Evolutionary conservation across 2,329 filamentous ascomycete species (phyloP).

Genomic region (Penicillium sp.): DNA sequence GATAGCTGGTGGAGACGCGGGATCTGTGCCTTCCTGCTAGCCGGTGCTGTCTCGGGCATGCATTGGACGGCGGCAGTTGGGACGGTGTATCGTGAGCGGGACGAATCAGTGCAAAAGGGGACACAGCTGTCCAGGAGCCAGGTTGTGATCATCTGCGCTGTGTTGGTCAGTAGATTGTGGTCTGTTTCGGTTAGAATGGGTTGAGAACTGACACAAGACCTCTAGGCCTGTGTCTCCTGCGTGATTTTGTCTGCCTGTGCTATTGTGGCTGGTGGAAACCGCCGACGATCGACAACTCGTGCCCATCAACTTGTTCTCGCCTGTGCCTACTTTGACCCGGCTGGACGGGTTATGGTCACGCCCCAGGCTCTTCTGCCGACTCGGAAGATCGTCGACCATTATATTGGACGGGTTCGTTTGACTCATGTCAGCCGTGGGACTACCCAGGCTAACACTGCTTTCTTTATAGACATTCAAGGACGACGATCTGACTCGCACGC

Average conservation of each 20-base stretch:
- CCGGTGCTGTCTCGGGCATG: constrained; percentile 77
- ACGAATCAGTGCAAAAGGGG: constrained; percentile 40
- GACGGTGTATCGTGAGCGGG: constrained; percentile 62
- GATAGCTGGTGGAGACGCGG: constrained; percentile 73
- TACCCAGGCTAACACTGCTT: constrained; percentile 13
- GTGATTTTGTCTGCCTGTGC: constrained; percentile 57
- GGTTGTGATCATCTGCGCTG: constrained; percentile 71
- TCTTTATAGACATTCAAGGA: constrained; percentile 55
- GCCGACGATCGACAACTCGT: constrained; percentile 55
- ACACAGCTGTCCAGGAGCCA: constrained; percentile 57
- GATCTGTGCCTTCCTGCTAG: constrained; percentile 65
- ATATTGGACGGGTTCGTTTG: constrained; percentile 67
- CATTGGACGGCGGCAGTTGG: constrained; percentile 77
- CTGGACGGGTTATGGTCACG: constrained; percentile 47
- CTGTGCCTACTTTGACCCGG: constrained; percentile 45
- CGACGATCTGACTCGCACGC: constrained; percentile 71
- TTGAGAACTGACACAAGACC: constrained; percentile 10
- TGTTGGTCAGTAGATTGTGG: constrained; percentile 54
- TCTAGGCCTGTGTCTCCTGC: constrained; percentile 60
- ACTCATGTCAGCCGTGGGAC: too few species aligned
- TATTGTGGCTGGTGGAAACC: constrained; percentile 54
- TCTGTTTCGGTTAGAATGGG: background rate
- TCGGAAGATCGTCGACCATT: constrained; percentile 73
- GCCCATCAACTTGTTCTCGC: constrained; percentile 59
- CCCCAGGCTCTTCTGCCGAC: constrained; percentile 45